These are phyloP conservation scores for Colletotrichum sp. DNA, from an alignment of 2,329 filamentous ascomycete genomes.

Conservation along the genomic window DNA sequence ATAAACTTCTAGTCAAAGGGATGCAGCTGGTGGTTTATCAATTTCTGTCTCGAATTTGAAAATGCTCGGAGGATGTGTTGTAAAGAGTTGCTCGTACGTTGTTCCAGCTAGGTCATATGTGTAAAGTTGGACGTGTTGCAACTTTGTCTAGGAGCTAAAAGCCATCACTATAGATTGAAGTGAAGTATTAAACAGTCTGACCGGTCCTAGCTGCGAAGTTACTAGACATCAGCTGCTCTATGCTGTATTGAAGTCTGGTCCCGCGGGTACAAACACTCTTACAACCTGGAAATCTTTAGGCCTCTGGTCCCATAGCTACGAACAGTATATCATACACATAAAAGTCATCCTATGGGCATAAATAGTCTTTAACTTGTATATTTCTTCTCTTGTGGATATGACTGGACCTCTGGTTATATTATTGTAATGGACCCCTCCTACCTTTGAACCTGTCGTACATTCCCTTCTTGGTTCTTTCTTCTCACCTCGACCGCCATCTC, in stretches of 20 bases:
- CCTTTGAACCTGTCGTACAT: not conserved
- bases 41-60: rapidly evolving
- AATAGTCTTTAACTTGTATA: not conserved
- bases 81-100: not conserved
- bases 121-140: no score
- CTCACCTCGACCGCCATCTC: not conserved
- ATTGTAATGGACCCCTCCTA: rapidly evolving
- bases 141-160: no score
- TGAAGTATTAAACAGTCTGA: no score
- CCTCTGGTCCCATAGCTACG: no score
- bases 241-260: no score
- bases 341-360: no score
- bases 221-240: no score
- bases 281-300: no score
- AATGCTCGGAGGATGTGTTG: not conserved
- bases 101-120: not conserved
- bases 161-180: no score
- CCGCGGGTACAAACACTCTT: no score
- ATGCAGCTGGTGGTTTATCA: rapidly evolving
- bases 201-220: no score
- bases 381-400: rapidly evolving
- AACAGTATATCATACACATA: no score
- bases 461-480: not conserved
- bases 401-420: rapidly evolving
- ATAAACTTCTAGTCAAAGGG: not conserved